phyloP scores from a whole-genome alignment of 73 alveolate genomes.

The Effrenium voratum region DNA sequence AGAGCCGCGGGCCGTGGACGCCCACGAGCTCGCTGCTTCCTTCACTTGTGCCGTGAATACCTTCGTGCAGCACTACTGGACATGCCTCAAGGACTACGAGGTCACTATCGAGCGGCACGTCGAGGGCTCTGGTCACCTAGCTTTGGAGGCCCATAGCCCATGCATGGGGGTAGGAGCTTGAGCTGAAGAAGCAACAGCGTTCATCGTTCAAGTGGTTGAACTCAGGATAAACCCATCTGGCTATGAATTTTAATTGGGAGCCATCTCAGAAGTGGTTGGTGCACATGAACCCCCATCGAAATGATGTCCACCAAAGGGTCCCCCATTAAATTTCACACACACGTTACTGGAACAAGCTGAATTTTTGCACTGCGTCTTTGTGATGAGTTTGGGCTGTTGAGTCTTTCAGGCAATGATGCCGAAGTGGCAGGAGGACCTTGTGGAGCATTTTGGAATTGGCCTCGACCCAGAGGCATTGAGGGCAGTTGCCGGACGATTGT shows the following conservation, averaged over 20 bases:
- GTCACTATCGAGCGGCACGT: slow-evolving; percentile 73
- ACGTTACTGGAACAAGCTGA: no score
- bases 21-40: slow-evolving; percentile 79
- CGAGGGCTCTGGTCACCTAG: slow-evolving; percentile 75
- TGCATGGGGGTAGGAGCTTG: not conserved
- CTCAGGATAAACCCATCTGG: no score
- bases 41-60: slow-evolving; percentile 65
- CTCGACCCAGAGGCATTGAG: slow-evolving; percentile 64
- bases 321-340: no score
- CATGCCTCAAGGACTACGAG: slow-evolving; percentile 77
- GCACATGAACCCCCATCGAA: no score
- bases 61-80: slow-evolving; percentile 93
- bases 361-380: no score
- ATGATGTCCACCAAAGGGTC: no score
- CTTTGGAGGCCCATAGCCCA: slow-evolving; percentile 50
- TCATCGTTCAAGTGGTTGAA: no score
- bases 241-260: no score
- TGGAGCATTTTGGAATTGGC: slow-evolving; percentile 68
- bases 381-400: no score
- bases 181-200: not conserved
- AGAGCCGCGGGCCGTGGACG: slow-evolving; percentile 90
- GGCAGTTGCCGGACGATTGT: no score
- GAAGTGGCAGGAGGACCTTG: slow-evolving; percentile 71
- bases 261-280: no score
- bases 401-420: slow-evolving; percentile 93